phyloP scores from a whole-genome alignment of 305 asterid genomes.

The Plantago lanceolata region DNA sequence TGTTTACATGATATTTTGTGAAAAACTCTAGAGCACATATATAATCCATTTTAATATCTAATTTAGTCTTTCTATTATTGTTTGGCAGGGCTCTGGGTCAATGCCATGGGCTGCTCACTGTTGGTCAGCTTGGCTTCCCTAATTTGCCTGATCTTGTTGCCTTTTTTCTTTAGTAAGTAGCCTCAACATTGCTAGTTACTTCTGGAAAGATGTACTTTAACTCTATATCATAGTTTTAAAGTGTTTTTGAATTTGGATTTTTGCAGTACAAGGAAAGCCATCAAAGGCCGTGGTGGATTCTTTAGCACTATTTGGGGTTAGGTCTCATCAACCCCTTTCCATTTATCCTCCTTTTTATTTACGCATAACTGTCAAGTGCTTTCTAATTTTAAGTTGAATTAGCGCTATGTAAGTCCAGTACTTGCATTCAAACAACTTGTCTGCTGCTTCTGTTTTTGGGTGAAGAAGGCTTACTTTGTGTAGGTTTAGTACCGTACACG shows the following conservation, averaged over 20 bases:
- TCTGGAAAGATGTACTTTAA: conserved; percentile 14
- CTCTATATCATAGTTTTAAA: conserved; percentile 23
- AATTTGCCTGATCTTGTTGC: conserved; percentile 85
- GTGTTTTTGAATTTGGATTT: conserved; percentile 23
- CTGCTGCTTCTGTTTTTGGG: background rate
- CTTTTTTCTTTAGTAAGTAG: conserved; percentile 70
- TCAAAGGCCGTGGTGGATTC: conserved; percentile 81
- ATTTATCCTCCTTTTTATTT: background rate
- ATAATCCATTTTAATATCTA: background rate
- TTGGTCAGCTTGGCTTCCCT: conserved; percentile 99
- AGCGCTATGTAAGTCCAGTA: too few species aligned
- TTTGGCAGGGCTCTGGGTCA: conserved; percentile 74
- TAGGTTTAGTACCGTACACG: background rate
- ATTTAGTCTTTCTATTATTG: conserved; percentile 15
- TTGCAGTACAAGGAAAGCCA: conserved; percentile 90
- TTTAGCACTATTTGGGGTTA: conserved; percentile 90
- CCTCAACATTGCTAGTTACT: conserved; percentile 23
- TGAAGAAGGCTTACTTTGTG: background rate
- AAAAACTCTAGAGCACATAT: too few species aligned
- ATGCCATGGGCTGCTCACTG: conserved; percentile 91
- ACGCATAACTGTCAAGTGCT: background rate
- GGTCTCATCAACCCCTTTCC: conserved; percentile 30
- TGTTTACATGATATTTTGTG: too few species aligned
- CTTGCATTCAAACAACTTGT: background rate
- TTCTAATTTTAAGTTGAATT: background rate